These are phyloP conservation scores for Limnanthes douglasii DNA, from an alignment of 345 rosid genomes.

Conservation along the genomic window DNA sequence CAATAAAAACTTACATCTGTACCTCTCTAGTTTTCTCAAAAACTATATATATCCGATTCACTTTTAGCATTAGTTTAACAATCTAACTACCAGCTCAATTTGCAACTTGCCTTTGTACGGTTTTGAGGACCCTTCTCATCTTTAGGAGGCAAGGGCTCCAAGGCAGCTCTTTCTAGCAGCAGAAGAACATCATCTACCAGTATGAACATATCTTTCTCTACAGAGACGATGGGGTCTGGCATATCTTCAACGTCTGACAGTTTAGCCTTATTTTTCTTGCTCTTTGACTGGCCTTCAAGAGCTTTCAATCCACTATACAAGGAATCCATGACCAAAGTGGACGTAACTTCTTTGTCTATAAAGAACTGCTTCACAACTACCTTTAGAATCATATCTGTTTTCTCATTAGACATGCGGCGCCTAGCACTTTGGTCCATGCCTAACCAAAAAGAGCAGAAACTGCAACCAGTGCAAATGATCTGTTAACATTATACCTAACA, in stretches of 20 bases:
- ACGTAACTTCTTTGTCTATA: conserved; percentile 95
- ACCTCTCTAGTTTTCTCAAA: too few relatives aligned
- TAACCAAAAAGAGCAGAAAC: conserved; percentile 82
- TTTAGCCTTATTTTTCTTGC: conserved; percentile 47
- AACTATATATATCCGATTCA: too few relatives aligned
- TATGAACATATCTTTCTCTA: conserved; percentile 73
- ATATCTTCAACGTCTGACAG: conserved; percentile 50
- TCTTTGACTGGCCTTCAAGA: conserved; percentile 75
- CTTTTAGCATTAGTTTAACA: too few relatives aligned
- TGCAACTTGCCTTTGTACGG: conserved; percentile 67
- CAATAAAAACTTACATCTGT: too few relatives aligned
- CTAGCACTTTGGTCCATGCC: conserved; percentile 72
- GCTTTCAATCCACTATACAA: conserved; percentile 96
- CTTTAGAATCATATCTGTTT: conserved; percentile 67
- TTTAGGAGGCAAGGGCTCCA: conserved; percentile 84
- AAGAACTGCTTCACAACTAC: conserved; percentile 91
- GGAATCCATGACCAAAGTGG: conserved; percentile 99
- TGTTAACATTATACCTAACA: conserved; percentile 4
- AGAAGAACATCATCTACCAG: conserved; percentile 83
- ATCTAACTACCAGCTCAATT: too few relatives aligned
- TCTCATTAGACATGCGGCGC: conserved; percentile 77
- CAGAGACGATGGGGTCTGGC: conserved; percentile 64
- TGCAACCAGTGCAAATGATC: conserved; percentile 24
- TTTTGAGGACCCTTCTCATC: conserved; percentile 88
- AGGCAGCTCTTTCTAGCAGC: conserved; percentile 71